Base-by-base conservation (phyloP, 176 grass and related monocot genomes). In the Cenchrus fungigraminus region DNA sequence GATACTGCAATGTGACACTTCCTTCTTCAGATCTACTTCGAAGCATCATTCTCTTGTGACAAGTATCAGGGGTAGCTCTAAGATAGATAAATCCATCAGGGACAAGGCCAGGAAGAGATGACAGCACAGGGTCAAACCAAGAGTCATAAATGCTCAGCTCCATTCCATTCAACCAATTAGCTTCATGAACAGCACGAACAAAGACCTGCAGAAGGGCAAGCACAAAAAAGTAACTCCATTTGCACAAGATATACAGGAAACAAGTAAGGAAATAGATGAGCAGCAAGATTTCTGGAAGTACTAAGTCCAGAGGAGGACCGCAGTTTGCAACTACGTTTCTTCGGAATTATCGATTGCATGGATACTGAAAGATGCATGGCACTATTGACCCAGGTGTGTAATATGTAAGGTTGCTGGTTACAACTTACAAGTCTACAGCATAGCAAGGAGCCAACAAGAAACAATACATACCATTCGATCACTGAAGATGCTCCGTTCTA, bases 101-200 rank as follows among this genome's bases (percentile, higher is more conserved):
- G 56, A 95, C 47, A 47, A 92, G 90, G 17, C 88, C 86, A 15
- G 90, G 90, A 77, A 92, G 75, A 80, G 74, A 91, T 75, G 86
- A 91, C 29, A 95, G 59, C 40, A 95, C 88, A 64, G 88, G 93
- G 73, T 95, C 93, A 88, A 95, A 95, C 93, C 93, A 95, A 42
- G 90, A 92, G 53, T 95, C 88, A 32, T 95, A 95, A 69, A 95
- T 92, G 90, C 90, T 92, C 31, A 91, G 91, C 73, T 95, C 93
- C 93, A 92, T 92, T 67, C 87, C 83, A 79, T 86, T 91, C 90
- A 92, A 89, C 93, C 86, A 95, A 49, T 89, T 95, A 61, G 93
- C 90, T 77, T 95, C 90, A 73, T 89, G 58, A 31, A 95, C 90
- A 52, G 93, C 90, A 19, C 88, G 84, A 3, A 91, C 93, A 87